These are phyloP conservation scores for Pseudisothecium myosuroides DNA, from an alignment of 225 moss, liverwort and hornwort species.

Conservation along the genomic window DNA sequence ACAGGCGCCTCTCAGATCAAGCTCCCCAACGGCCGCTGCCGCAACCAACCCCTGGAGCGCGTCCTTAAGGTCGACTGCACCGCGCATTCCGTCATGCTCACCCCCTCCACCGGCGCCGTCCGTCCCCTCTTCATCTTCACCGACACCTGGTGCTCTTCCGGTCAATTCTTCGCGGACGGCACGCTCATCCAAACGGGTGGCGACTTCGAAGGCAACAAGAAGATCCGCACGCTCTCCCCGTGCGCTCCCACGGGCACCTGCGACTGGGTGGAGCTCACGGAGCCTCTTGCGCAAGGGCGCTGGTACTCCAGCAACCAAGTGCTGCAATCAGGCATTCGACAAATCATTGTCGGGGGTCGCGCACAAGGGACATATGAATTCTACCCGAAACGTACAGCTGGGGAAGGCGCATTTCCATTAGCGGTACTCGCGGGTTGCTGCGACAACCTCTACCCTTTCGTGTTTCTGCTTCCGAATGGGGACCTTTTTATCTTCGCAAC, in stretches of 20 bases:
- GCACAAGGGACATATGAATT: conserved; percentile 5
- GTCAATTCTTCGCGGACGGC: conserved; percentile 11
- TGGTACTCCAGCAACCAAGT: conserved; percentile 34
- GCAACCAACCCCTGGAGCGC: conserved; percentile 16
- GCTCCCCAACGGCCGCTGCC: conserved; percentile 9
- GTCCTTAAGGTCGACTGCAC: conserved; percentile 20
- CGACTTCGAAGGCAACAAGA: conserved; percentile 21
- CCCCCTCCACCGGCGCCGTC: background rate
- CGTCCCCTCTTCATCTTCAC: conserved; percentile 10
- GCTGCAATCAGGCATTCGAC: conserved; percentile 4
- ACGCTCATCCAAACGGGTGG: conserved; percentile 17
- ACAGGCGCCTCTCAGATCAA: conserved; percentile 2
- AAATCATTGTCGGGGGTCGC: conserved; percentile 34
- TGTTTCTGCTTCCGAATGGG: conserved; percentile 24
- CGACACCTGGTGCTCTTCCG: conserved; percentile 32
- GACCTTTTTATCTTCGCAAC: conserved; percentile 16
- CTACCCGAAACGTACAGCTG: background rate
- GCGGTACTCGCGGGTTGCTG: background rate
- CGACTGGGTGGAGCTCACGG: conserved; percentile 23
- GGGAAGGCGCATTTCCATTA: conserved; percentile 3
- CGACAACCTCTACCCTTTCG: conserved; percentile 38
- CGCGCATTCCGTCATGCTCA: conserved; percentile 31
- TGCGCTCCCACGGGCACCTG: background rate
- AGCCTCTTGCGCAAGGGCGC: conserved; percentile 5
- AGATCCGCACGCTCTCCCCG: conserved; percentile 6